These are phyloP conservation scores for Tulasnella sp. DNA, from an alignment of 768 basidiomycete species.

Conservation along the genomic window DNA sequence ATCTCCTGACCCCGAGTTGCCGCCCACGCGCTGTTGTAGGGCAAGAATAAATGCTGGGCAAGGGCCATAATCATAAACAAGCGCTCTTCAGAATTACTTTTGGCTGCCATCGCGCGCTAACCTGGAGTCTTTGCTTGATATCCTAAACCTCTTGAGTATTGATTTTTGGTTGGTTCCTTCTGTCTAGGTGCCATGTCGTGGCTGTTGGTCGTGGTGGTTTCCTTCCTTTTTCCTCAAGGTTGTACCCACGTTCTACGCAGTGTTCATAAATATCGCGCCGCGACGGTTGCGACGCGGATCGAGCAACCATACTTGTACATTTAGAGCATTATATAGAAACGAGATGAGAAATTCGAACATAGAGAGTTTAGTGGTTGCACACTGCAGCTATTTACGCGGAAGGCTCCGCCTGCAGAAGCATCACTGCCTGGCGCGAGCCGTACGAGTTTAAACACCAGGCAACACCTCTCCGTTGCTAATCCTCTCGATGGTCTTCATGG, in stretches of 20 bases:
- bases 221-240: not conserved
- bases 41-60: constrained; percentile 15
- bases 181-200: not conserved
- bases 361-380: too few relatives aligned
- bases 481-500: constrained; percentile 12
- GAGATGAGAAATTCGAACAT: too few relatives aligned
- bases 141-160: constrained; percentile 9
- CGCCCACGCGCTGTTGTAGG: constrained; percentile 17
- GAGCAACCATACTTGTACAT: too few relatives aligned
- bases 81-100: not conserved
- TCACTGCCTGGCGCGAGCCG: too few relatives aligned
- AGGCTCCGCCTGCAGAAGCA: too few relatives aligned
- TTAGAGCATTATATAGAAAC: too few relatives aligned
- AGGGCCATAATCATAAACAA: not conserved
- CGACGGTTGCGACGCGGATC: too few relatives aligned
- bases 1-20: not conserved
- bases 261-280: not conserved
- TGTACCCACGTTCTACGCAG: not conserved
- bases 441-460: not conserved
- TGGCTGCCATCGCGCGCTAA: not conserved
- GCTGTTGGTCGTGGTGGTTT: not conserved
- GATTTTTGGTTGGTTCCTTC: constrained; percentile 13
- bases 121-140: constrained; percentile 16
- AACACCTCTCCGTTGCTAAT: constrained; percentile 9
- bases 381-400: too few relatives aligned